phyloP scores from a whole-genome alignment of 768 basidiomycete species.

The Ephemerocybe angulata region DNA sequence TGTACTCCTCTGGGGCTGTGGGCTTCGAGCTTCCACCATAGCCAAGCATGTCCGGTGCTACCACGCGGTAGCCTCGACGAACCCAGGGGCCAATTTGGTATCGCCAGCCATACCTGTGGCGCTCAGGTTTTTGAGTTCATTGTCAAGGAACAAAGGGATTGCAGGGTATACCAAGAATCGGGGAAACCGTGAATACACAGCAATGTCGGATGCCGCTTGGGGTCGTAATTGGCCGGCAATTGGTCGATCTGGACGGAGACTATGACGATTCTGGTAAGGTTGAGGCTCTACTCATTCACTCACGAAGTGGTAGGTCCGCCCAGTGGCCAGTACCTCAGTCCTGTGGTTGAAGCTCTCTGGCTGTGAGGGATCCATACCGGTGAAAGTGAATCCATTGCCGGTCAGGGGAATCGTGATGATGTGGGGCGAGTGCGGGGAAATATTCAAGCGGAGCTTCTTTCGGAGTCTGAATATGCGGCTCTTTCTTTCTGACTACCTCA shows the following conservation, averaged over 20 bases:
- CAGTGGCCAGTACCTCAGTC: constrained; percentile 50
- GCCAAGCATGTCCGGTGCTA: constrained; percentile 62
- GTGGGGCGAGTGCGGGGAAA: not conserved
- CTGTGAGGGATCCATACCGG: constrained; percentile 38
- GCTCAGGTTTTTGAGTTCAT: not conserved
- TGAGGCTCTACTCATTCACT: constrained; percentile 2
- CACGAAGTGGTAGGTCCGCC: constrained; percentile 65
- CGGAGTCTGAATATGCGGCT: constrained; percentile 11
- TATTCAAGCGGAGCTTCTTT: constrained; percentile 1
- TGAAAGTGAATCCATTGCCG: not conserved
- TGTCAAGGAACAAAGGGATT: not conserved
- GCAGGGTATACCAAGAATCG: constrained; percentile 43
- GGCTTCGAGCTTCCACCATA: constrained; percentile 67
- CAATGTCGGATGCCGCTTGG: constrained; percentile 44
- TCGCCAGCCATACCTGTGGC: constrained; percentile 74
- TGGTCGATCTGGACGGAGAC: constrained; percentile 47
- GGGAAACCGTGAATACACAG: constrained; percentile 84
- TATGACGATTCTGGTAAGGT: not conserved
- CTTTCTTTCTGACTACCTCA: constrained; percentile 7
- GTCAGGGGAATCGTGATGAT: not conserved
- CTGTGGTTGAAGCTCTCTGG: constrained; percentile 52
- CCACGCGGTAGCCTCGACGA: constrained; percentile 54
- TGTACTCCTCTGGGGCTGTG: constrained; percentile 48
- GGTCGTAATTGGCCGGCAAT: constrained; percentile 42
- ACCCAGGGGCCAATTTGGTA: constrained; percentile 73